A percentile compares a stretch with the other conserved stretches of the same genome.
These are phyloP conservation scores for Cryptosporidium xiaoi DNA, from an alignment of 169 alveolate genomes.

Conservation along the genomic window DNA sequence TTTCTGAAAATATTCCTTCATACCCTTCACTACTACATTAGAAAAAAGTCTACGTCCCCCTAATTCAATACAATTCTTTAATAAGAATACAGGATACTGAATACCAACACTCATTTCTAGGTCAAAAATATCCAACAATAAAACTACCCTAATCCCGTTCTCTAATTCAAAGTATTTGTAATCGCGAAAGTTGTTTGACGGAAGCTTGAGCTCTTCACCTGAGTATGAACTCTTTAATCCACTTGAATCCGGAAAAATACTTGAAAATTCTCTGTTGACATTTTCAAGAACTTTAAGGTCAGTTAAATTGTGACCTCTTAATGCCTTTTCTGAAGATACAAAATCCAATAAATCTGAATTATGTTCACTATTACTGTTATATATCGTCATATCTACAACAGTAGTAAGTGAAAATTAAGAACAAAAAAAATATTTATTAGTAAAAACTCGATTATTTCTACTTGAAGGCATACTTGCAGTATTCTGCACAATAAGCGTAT, in stretches of 20 bases:
- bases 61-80: slow-evolving; percentile 26
- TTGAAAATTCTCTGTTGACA: not conserved
- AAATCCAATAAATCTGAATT: no score
- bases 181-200: slow-evolving; percentile 17
- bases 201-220: not conserved
- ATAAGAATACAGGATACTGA: slow-evolving; percentile 27
- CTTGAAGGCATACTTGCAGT: no score
- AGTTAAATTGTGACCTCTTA: no score
- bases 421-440: no score
- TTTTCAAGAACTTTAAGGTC: no score
- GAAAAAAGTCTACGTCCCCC: slow-evolving; percentile 38
- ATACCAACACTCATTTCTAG: slow-evolving; percentile 29
- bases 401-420: no score
- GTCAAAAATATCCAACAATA: slow-evolving; percentile 30
- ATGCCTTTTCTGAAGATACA: no score
- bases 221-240: not conserved
- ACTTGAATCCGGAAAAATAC: not conserved
- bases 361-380: no score
- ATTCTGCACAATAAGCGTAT: no score
- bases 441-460: no score
- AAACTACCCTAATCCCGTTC: slow-evolving; percentile 10
- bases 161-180: slow-evolving; percentile 23
- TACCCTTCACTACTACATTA: slow-evolving; percentile 26
- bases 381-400: no score
- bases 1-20: slow-evolving; percentile 24